phyloP scores from a whole-genome alignment of 192 early-diverging fungal species.

The Coemansia asiatica region DNA sequence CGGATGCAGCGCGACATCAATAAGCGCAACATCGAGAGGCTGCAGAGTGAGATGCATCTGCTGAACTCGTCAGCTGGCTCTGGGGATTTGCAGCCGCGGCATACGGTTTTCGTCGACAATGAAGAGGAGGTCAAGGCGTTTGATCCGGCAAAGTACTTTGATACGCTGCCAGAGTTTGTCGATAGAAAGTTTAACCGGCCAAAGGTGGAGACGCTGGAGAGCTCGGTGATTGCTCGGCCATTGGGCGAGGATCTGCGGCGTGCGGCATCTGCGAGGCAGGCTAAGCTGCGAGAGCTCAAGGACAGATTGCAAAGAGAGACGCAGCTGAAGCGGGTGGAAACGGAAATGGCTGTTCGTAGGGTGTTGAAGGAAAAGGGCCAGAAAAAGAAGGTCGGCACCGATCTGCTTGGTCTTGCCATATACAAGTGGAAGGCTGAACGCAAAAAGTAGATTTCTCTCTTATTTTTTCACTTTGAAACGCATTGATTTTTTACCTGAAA shows the following conservation, averaged over 20 bases:
- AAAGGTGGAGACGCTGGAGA: constrained; percentile 58
- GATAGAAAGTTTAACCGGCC: constrained; percentile 82
- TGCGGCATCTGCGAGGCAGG: constrained; percentile 49
- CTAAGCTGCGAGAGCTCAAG: constrained; percentile 64
- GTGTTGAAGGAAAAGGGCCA: constrained; percentile 79
- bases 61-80: constrained; percentile 51
- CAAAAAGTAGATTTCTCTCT: constrained; percentile 65
- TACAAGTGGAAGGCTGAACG: constrained; percentile 94
- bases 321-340: constrained; percentile 66
- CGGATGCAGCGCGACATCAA: constrained; percentile 73
- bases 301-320: constrained; percentile 78
- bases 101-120: constrained; percentile 78
- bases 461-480: too few relatives aligned
- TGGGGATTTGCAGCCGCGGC: constrained; percentile 52
- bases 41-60: constrained; percentile 72
- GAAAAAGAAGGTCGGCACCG: constrained; percentile 77
- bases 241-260: constrained; percentile 16
- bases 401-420: constrained; percentile 74
- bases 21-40: constrained; percentile 67
- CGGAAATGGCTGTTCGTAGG: constrained; percentile 78
- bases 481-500: too few relatives aligned
- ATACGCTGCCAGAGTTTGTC: constrained; percentile 78
- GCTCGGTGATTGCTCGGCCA: constrained; percentile 30
- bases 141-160: constrained; percentile 78
- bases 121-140: constrained; percentile 70